Evolutionary conservation across 2,329 filamentous ascomycete species (phyloP), one percentile per base, ranked within the genome.

Genomic region (Pseudogymnoascus sp.): DNA sequence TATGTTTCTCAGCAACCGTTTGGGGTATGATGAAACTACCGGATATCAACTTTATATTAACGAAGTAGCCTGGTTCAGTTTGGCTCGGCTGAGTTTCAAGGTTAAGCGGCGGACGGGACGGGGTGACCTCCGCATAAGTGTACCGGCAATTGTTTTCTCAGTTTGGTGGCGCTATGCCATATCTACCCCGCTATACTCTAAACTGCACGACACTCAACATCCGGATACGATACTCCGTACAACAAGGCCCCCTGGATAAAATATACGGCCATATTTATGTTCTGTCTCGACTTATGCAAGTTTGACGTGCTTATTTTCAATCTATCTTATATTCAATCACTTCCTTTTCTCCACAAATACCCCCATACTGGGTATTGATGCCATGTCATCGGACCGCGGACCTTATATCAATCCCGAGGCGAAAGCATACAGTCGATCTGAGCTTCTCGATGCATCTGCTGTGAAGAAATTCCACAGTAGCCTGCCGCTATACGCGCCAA

Each of bases 401-500:
- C 31, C 45, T 27, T 52, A 52, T 10, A 52, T 13, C 45, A 52
- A 52, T 18, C 45, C 45, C 5, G 27, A 52, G n/a, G 45, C 45
- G 25, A 52, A 31, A 31, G 9, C 27, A 1, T 52, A 31, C 45
- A 31, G 27, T 5, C 45, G 15, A 7, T n/a, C 45, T 18, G 45
- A 52, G 13, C 45, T 52, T 5, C n/a, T 27, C 8, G 27, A 52
- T 10, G 45, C 27, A 12, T 2, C 7, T 2, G 31, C 8, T 1
- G 45, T 52, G 45, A 31, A 5, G 27, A 52, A 52, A 15, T 87
- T 89, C 70, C 87, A 90, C 67, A 69, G 74, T 31, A 75, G 73
- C 1, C 77, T 90, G 1, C 85, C 85, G 1, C 72, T 76, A 39
- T 89, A 86, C 68, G 69, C 74, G 4, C 72, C 74, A 6, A 88